A percentile compares a stretch with the other conserved stretches of the same genome.
phyloP scores from a whole-genome alignment of 495 filamentous ascomycete species.

The Hyaloscypha finlandica region DNA sequence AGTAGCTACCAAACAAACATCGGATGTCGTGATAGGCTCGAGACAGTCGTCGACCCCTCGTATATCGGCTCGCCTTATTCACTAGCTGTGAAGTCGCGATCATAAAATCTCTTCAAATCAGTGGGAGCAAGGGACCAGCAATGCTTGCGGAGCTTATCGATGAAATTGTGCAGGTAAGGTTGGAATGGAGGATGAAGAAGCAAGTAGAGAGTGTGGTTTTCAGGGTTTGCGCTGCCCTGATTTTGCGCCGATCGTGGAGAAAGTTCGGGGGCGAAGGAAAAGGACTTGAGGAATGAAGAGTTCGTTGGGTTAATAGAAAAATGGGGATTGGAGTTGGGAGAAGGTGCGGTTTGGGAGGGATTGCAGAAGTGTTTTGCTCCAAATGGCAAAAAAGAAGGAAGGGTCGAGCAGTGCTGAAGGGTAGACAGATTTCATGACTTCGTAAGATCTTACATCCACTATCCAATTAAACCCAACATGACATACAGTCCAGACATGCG shows the following conservation, averaged over 20 bases:
- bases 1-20: neutral
- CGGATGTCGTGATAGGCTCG: neutral
- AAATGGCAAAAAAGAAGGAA: neutral
- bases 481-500: too few relatives aligned
- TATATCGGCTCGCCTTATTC: constrained; percentile 25
- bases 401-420: neutral
- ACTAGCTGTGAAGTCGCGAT: constrained; percentile 12
- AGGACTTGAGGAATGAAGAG: neutral
- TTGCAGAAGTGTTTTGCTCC: neutral
- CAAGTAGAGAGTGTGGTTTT: neutral
- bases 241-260: constrained; percentile 29
- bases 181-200: constrained; percentile 1
- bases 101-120: constrained; percentile 6
- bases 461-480: neutral
- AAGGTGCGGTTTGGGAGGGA: neutral
- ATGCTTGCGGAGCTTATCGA: neutral
- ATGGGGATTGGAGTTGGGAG: neutral
- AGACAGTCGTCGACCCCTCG: neutral
- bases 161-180: neutral
- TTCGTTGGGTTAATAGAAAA: neutral
- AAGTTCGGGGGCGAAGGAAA: neutral
- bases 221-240: constrained; percentile 34
- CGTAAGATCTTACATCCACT: neutral
- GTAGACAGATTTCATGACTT: neutral
- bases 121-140: neutral